A percentile compares a stretch with the other conserved stretches of the same genome.
These are phyloP conservation scores for Coniella lustricola DNA, from an alignment of 2,329 filamentous ascomycete genomes.

Conservation along the genomic window DNA sequence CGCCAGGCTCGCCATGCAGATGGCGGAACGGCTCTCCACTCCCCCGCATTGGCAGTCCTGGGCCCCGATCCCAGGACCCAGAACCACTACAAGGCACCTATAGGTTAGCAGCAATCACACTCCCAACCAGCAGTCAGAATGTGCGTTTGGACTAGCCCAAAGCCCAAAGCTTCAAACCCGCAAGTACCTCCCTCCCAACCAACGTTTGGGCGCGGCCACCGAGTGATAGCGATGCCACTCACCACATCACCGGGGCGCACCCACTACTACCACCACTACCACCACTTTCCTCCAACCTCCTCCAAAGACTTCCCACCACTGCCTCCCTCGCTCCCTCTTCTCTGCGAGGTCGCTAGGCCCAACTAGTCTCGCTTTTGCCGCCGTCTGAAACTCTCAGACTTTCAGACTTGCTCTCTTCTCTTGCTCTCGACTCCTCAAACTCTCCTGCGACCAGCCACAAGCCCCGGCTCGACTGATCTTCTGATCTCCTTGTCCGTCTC, in stretches of 20 bases:
- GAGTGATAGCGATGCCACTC: too few species aligned
- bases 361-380: background rate
- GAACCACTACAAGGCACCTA: too few species aligned
- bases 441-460: background rate
- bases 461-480: background rate
- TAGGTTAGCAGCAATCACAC: too few species aligned
- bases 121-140: too few species aligned
- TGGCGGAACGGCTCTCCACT: background rate
- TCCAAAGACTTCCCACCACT: background rate
- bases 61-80: too few species aligned
- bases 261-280: too few species aligned
- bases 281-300: background rate
- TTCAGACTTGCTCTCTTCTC: background rate
- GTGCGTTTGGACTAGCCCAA: too few species aligned
- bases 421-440: background rate
- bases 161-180: too few species aligned
- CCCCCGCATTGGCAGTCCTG: background rate
- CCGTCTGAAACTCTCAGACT: background rate
- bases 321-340: background rate
- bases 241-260: too few species aligned
- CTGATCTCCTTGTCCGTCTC: background rate
- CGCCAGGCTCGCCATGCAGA: background rate
- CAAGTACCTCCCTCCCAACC: too few species aligned
- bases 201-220: too few species aligned
- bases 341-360: background rate